Percentiles rank a stretch among this genome's conserved stretches.
These are phyloP conservation scores for Proliferodiscus dingleyae DNA, from an alignment of 2,329 filamentous ascomycete genomes.

Conservation along the genomic window DNA sequence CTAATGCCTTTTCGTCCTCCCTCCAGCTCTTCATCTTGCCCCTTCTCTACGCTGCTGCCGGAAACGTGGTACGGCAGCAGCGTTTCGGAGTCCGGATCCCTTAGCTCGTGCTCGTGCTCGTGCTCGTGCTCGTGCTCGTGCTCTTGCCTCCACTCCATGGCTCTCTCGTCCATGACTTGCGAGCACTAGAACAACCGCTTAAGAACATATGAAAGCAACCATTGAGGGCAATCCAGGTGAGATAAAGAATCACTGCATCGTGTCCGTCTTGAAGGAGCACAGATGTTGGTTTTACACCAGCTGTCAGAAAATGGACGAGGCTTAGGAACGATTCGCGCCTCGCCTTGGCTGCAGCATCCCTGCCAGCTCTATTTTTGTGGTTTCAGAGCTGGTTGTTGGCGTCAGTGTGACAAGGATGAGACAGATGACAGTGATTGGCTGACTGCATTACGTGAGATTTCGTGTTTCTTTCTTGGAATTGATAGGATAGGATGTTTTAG, in stretches of 20 bases:
- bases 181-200: too few species aligned
- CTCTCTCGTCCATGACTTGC: background rate
- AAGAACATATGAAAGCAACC: too few species aligned
- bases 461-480: too few species aligned
- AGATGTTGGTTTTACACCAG: too few species aligned
- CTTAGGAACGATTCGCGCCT: background rate
- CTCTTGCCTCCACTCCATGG: background rate
- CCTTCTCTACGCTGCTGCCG: background rate
- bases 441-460: too few species aligned
- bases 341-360: background rate
- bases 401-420: background rate
- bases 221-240: too few species aligned
- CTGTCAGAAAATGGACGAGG: background rate
- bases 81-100: slow-evolving; percentile 2
- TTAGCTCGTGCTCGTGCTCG: background rate
- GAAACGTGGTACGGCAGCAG: slow-evolving; percentile 12
- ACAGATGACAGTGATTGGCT: too few species aligned
- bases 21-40: background rate
- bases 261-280: too few species aligned
- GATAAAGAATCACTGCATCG: too few species aligned
- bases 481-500: too few species aligned
- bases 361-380: background rate
- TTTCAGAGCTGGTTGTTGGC: background rate
- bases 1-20: slow-evolving; percentile 14
- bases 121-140: too few species aligned